Percentiles rank a stretch among this genome's conserved stretches.
phyloP scores from a whole-genome alignment of 1,284 basidiomycete genomes.

The Irpex sp. region DNA sequence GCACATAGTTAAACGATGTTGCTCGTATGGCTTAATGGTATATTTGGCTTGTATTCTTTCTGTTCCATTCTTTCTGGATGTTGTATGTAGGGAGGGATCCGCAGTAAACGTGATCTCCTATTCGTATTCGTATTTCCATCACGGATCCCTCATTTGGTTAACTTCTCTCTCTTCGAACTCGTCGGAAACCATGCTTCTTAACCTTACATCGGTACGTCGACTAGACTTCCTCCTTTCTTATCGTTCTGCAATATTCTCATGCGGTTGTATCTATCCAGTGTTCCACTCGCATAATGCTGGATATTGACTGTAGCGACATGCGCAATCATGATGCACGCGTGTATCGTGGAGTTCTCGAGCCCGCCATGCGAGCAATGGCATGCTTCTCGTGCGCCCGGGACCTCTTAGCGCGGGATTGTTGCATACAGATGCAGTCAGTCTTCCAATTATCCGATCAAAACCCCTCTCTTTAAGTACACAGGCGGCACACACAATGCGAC shows the following conservation, averaged over 20 bases:
- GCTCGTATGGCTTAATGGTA: neutral
- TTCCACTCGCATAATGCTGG: too few relatives aligned
- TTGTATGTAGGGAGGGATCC: neutral
- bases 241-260: neutral
- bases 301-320: neutral
- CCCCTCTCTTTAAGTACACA: neutral
- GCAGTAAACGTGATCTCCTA: too few relatives aligned
- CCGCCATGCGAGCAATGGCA: neutral
- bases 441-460: neutral
- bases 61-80: neutral
- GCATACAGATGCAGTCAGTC: neutral
- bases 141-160: too few relatives aligned
- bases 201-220: too few relatives aligned
- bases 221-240: neutral
- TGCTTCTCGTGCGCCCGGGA: neutral
- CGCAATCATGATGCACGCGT: neutral
- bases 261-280: too few relatives aligned
- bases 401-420: neutral
- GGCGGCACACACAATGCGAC: neutral
- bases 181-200: too few relatives aligned
- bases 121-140: too few relatives aligned
- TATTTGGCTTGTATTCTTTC: neutral
- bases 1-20: neutral
- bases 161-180: too few relatives aligned
- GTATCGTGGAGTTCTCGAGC: neutral